Base-by-base conservation (phyloP, 2,329 filamentous ascomycete genomes). In the Pseudogymnoascus sp. region DNA sequence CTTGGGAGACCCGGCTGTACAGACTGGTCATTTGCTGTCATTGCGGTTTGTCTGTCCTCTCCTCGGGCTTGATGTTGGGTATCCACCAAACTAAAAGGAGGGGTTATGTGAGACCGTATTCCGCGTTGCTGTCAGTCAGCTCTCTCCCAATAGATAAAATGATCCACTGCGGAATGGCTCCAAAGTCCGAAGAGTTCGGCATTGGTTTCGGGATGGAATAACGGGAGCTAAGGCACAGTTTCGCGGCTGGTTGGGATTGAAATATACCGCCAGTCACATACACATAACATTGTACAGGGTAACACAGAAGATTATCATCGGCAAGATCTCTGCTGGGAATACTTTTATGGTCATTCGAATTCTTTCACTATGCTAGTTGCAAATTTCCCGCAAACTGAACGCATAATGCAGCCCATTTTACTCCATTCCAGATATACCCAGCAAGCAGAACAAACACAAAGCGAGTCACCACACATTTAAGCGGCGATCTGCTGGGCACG, bases 401-500 rank as follows among this genome's bases (percentile, higher is more conserved):
- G 67, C 66, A 68, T 65, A 68, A 68, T 62, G 67, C 64, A 69
- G 69, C 63, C 68, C 70, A 68, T 66, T 64, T 66, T 70, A 70
- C 71, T 70, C 70, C 72, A 71, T 72, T 64, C 70, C 70, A 67
- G 38, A 61, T 61, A 61, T n/a, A 61, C 33, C 33, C 59, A 38
- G 33, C 33, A 42, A 42, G 33, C 21, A 61, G 21, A 38, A 61
- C 33, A 61, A 40, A 61, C 59, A 42, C 38, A 26, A 24, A 61
- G 59, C 38, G 38, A 42, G 5, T 63, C 67, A 68, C 61, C 64
- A 63, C 64, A 70, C 69, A 69, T 67, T 71, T 72, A 73, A 59
- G 70, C 62, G 62, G 73, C 72, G 67, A 74, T 73, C 63, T 72
- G 70, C 44, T 74, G 69, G 71, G 93, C 91, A 77, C 95, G 90